Evolutionary conservation across 768 basidiomycete genomes (phyloP), one percentile per base, ranked within the genome.

Genomic region (Tulasnella sp.): DNA sequence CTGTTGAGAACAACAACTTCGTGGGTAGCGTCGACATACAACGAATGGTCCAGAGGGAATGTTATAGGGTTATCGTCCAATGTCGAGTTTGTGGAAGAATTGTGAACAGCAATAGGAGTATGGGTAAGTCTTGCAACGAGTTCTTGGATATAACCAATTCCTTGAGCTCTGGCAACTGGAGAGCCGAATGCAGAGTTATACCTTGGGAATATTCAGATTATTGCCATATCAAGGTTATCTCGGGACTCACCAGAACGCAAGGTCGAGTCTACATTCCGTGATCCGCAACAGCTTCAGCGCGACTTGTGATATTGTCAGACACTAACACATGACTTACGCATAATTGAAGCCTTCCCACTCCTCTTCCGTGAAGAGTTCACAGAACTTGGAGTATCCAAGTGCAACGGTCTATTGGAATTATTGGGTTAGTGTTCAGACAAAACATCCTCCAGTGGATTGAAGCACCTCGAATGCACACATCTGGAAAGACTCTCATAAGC

Each of bases 321-420:
- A 12, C 27, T 12, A 9, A 43, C 13, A 9, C 20, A 43, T 24
- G 20, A 67, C 81, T 50, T 57, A 86, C 77, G 82, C 72, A 56
- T 95, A 93, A 62, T 87, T 76, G 63, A 90, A 93, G 0, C 88
- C 88, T 61, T 85, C 81, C 91, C 90, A 96, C 65, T 95, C 91
- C 37, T 86, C 79, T 59, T 82, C 74, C 0, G 87, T 89, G 65
- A 96, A 96, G 2, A 95, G 69, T 49, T 80, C 78, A 57, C 90
- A 96, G 67, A 92, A 96, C 56, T 79, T 81, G 13, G 87, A 90
- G 61, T 88, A 92, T 7, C 88, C 90, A 9, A 93, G 71, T 0
- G 88, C 84, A 39, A 93, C 92, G 15, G 92, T 91, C 83, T 86
- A 39, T 4, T 19, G 22, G n/a, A 10, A 40, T 47, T 42, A 54